Evolutionary conservation across 106 monocot genomes (phyloP).

Genomic region (Apostasia ramifera): DNA sequence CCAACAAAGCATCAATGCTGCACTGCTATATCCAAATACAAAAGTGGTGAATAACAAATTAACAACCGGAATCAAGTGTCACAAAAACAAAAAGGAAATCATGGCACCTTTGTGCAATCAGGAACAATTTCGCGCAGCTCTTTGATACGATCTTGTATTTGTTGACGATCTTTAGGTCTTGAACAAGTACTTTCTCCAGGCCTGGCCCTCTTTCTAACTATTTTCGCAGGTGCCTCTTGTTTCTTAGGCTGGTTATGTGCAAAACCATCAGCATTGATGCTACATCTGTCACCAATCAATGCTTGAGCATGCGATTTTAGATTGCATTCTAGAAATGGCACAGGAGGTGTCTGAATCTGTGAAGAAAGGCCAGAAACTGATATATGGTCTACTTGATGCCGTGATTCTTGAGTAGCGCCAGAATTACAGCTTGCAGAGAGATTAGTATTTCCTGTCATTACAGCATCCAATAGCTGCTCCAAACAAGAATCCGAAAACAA

Average conservation of each 20-base stretch:
- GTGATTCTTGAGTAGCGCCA: conserved; percentile 7
- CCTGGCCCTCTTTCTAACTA: conserved; percentile 68
- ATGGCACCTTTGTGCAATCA: conserved; percentile 69
- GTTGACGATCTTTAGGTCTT: conserved; percentile 95
- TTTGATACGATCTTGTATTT: conserved; percentile 94
- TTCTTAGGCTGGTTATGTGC: conserved; percentile 25
- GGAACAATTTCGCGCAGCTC: conserved; percentile 93
- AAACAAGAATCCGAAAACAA: conserved; percentile 30
- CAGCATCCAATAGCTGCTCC: conserved; percentile 40
- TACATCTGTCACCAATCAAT: conserved; percentile 48
- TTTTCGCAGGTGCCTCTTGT: conserved; percentile 36
- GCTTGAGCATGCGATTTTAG: conserved; percentile 15
- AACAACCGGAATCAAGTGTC: neutral
- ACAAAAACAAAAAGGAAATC: no score
- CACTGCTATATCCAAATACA: conserved; percentile 55
- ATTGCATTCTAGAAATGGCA: conserved; percentile 13
- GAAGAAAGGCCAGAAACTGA: conserved; percentile 9
- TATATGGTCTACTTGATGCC: conserved; percentile 12
- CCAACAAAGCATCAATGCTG: conserved; percentile 94
- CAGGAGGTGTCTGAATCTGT: conserved; percentile 7
- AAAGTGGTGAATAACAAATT: neutral
- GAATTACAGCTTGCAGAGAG: conserved; percentile 17
- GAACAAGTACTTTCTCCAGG: conserved; percentile 89
- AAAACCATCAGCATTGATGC: conserved; percentile 39
- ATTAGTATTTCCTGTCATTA: conserved; percentile 16